Base-by-base conservation (phyloP, 495 filamentous ascomycete species). In the Evansstolkia leycettana region DNA sequence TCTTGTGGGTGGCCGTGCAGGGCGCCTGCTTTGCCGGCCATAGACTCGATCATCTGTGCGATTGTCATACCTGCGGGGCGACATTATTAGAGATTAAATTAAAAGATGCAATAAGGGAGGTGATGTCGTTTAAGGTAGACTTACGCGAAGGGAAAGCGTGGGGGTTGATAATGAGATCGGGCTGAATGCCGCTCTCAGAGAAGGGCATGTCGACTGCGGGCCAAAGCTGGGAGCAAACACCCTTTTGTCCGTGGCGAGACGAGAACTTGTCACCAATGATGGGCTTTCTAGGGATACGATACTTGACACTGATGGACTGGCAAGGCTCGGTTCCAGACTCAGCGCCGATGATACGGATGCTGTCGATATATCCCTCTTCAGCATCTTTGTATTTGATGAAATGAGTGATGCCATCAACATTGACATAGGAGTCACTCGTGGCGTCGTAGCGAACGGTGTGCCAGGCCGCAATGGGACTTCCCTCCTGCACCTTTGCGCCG, bases 101-200 rank as follows among this genome's bases (percentile, higher is more conserved):
- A 23, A 29, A 32, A 32, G 24, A n/a, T n/a, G n/a, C n/a, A n/a
- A n/a, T n/a, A n/a, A 11, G 7, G 18, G 34, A 33, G 30, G 19
- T 11, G 29, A 30, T 12, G n/a, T 31, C 7, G 15, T 11, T 17
- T 4, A 17, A n/a, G 28, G 16, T 25, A 29, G 23, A 55, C 64
- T 52, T 57, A 59, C 90, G 89, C 37, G 90, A 96, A n/a, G 90
- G 90, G 72, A 98, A 98, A 58, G 90, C 90, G 72, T 98, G 90
- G 40, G 90, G 90, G 61, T 98, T 98, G 66, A 98, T 98, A 54
- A 98, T 98, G 47, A 94, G 67, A 57, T 98, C 90, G 3, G 90
- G 90, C 51, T 94, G 84, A 50, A 98, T 95, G 39, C 90, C 90
- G 29, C 82, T 84, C 63, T 98, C 90, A 15, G 85, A 86, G 64